phyloP scores from a whole-genome alignment of 257 asterid genomes.

The Leonotis leonurus region DNA sequence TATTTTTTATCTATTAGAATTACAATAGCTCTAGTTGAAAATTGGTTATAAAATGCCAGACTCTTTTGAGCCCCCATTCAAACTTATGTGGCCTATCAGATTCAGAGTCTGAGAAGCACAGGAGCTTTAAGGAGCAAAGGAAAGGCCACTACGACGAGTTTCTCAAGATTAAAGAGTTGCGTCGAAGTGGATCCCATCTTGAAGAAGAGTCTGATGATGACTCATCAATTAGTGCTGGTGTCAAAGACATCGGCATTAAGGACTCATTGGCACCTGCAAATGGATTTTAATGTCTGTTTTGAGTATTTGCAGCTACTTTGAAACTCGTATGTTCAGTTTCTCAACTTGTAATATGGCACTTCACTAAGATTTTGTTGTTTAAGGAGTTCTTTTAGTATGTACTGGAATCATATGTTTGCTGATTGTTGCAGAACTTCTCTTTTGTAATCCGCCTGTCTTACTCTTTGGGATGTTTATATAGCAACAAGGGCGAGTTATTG shows the following conservation, averaged over 20 bases:
- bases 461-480: not conserved
- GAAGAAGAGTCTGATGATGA: conserved; percentile 54
- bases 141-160: conserved; percentile 89
- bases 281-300: conserved; percentile 20
- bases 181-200: conserved; percentile 43
- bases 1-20: no score
- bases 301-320: not conserved
- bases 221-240: conserved; percentile 48
- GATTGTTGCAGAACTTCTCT: not conserved
- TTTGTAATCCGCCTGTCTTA: not conserved
- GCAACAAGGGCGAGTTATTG: not conserved
- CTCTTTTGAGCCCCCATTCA: not conserved
- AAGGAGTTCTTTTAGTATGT: not conserved
- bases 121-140: conserved; percentile 68
- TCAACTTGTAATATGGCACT: conserved; percentile 27
- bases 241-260: conserved; percentile 47
- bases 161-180: conserved; percentile 59
- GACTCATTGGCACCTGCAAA: conserved; percentile 29
- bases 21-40: not conserved
- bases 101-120: conserved; percentile 48
- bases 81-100: conserved; percentile 23
- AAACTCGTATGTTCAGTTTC: conserved; percentile 8
- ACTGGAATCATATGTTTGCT: not conserved
- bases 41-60: no score
- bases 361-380: not conserved